Evolutionary conservation across 2,329 filamentous ascomycete genomes (phyloP).

Genomic region (Emericellopsis cladophorae): DNA sequence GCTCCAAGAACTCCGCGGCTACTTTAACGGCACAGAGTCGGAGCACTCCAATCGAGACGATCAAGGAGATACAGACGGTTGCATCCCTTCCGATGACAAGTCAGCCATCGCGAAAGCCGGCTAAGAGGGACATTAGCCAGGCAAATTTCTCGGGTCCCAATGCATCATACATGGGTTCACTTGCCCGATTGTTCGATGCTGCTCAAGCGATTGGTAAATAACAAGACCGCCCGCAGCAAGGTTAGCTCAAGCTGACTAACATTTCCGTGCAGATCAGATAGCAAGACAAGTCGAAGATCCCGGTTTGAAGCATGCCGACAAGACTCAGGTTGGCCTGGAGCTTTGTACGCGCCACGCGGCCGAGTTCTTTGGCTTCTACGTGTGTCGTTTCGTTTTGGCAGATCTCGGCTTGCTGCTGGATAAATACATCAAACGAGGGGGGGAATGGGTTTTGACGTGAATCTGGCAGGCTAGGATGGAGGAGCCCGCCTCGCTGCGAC

Average conservation of each 20-base stretch:
- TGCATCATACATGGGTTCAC: constrained; percentile 77
- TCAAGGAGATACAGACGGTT: constrained; percentile 36
- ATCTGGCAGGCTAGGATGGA: not conserved
- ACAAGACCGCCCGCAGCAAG: constrained; percentile 10
- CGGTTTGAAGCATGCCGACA: constrained; percentile 78
- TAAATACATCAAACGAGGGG: constrained; percentile 93
- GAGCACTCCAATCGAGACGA: constrained; percentile 7
- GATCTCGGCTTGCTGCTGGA: constrained; percentile 80
- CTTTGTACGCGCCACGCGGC: constrained; percentile 85
- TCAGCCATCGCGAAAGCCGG: constrained; percentile 50
- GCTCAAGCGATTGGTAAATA: constrained; percentile 82
- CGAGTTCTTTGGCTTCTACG: constrained; percentile 95
- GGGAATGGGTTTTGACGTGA: constrained; percentile 63
- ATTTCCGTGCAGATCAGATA: constrained; percentile 61
- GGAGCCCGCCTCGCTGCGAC: not conserved
- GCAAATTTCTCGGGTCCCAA: constrained; percentile 73
- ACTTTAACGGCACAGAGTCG: constrained; percentile 28
- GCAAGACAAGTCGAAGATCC: constrained; percentile 93
- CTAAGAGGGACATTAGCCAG: constrained; percentile 57
- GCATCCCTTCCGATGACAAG: constrained; percentile 68
- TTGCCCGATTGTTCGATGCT: constrained; percentile 86
- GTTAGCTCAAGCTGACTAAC: not conserved
- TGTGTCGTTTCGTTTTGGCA: constrained; percentile 85
- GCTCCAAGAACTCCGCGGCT: constrained; percentile 75
- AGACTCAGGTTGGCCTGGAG: constrained; percentile 90